Percentiles rank a stretch among this genome's conserved stretches.
phyloP scores from a whole-genome alignment of 495 filamentous ascomycete species.

The Penicillium angulare region DNA sequence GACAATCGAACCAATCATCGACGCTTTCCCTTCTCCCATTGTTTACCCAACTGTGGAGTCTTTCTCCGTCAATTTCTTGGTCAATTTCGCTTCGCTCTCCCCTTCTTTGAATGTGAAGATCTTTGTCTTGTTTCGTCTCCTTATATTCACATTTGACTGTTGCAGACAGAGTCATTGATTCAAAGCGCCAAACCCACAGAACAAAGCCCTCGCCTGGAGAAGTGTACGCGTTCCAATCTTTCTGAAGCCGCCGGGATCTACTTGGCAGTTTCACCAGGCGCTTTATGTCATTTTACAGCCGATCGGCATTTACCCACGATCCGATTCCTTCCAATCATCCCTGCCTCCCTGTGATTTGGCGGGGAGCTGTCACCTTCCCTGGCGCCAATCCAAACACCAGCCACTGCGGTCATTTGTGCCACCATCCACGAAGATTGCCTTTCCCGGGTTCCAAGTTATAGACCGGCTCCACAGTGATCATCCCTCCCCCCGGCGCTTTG shows the following conservation, averaged over 20 bases:
- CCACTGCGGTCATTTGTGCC: slow-evolving; percentile 28
- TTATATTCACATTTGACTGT: too few species aligned
- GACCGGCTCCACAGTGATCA: slow-evolving; percentile 14
- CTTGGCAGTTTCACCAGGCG: slow-evolving; percentile 39
- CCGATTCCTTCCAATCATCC: slow-evolving; percentile 30
- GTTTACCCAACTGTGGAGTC: background rate
- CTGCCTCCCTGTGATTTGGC: slow-evolving; percentile 3
- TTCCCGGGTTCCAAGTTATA: background rate
- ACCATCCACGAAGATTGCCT: slow-evolving; percentile 1
- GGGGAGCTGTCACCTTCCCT: slow-evolving; percentile 8
- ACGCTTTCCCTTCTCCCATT: background rate
- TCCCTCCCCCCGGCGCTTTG: slow-evolving; percentile 16
- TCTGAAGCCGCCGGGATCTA: slow-evolving; percentile 15
- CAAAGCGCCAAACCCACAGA: too few species aligned
- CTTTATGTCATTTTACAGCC: slow-evolving; percentile 41
- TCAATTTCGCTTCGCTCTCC: too few species aligned
- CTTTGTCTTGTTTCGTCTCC: background rate
- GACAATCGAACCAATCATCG: background rate
- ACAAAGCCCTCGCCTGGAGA: background rate
- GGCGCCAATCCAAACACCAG: slow-evolving; percentile 19
- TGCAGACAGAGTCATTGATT: too few species aligned
- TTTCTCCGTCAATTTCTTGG: too few species aligned
- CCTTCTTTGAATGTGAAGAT: background rate
- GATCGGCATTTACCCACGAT: slow-evolving; percentile 29
- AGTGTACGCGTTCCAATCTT: slow-evolving; percentile 9